Percentiles rank a stretch among this genome's conserved stretches.
phyloP scores from a whole-genome alignment of 805 yeast genomes.

The Candida caryicola region DNA sequence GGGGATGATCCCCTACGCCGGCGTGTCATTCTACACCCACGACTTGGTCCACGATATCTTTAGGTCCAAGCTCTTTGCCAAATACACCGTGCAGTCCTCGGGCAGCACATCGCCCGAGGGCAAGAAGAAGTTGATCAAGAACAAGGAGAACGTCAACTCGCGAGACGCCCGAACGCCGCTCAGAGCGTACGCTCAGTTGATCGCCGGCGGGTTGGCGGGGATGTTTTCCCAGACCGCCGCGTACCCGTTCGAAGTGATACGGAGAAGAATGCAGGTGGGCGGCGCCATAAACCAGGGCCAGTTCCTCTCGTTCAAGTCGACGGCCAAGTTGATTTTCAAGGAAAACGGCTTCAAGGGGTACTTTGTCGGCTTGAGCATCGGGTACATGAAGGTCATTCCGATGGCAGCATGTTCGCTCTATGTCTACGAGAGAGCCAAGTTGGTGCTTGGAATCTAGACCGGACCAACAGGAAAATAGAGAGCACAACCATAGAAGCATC shows the following conservation, averaged over 20 bases:
- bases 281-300: constrained; percentile 65
- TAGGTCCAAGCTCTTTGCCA: constrained; percentile 54
- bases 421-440: constrained; percentile 87
- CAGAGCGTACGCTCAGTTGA: constrained; percentile 84
- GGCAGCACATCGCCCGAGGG: constrained; percentile 1
- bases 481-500: too few species aligned
- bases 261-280: constrained; percentile 95
- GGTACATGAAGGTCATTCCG: constrained; percentile 91
- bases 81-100: constrained; percentile 43
- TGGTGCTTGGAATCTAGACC: constrained; percentile 55
- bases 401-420: constrained; percentile 96
- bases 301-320: constrained; percentile 50
- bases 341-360: constrained; percentile 86
- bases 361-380: constrained; percentile 92
- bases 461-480: too few species aligned
- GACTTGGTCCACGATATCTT: constrained; percentile 86
- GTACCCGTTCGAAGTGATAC: constrained; percentile 91
- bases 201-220: constrained; percentile 96
- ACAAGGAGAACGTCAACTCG: constrained; percentile 23
- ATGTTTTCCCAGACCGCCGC: constrained; percentile 94
- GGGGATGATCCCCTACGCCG: constrained; percentile 98
- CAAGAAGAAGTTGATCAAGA: constrained; percentile 8
- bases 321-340: constrained; percentile 57
- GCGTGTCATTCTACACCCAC: constrained; percentile 93
- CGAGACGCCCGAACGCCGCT: constrained; percentile 59